Percentiles rank a stretch among this genome's conserved stretches.
Evolutionary conservation across 2,329 filamentous ascomycete genomes (phyloP).

Genomic region (Tolypocladium inflatum): DNA sequence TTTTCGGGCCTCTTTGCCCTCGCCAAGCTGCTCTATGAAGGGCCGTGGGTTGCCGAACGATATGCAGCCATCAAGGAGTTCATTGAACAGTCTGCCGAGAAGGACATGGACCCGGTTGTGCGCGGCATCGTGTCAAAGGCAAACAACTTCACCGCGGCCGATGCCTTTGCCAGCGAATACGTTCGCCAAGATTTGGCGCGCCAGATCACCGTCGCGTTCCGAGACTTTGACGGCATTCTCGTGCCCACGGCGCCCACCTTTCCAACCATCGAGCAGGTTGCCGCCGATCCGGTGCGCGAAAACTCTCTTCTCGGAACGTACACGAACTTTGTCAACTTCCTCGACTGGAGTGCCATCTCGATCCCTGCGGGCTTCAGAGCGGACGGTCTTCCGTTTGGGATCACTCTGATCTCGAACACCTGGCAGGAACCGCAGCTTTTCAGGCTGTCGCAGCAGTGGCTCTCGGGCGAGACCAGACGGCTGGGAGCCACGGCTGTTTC

Average conservation of each 20-base stretch:
- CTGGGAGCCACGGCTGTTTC: slow-evolving; percentile 18
- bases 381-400: slow-evolving; percentile 26
- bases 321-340: slow-evolving; percentile 51
- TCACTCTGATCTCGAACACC: slow-evolving; percentile 24
- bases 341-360: slow-evolving; percentile 45
- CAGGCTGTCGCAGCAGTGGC: slow-evolving; percentile 17
- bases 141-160: slow-evolving; percentile 30
- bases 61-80: slow-evolving; percentile 41
- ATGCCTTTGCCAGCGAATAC: slow-evolving; percentile 33
- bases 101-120: slow-evolving; percentile 25
- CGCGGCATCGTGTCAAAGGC: slow-evolving; percentile 27
- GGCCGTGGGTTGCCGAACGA: slow-evolving; percentile 47
- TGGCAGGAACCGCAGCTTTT: slow-evolving; percentile 25
- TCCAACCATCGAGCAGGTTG: slow-evolving; percentile 40
- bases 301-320: slow-evolving; percentile 47
- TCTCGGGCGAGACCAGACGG: slow-evolving; percentile 8
- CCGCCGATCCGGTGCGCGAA: slow-evolving; percentile 38
- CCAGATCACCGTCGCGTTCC: slow-evolving; percentile 28
- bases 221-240: slow-evolving; percentile 36
- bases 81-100: slow-evolving; percentile 21
- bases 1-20: slow-evolving; percentile 41
- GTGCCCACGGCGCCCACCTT: slow-evolving; percentile 48
- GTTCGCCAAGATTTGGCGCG: slow-evolving; percentile 27
- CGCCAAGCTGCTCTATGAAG: slow-evolving; percentile 45
- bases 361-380: slow-evolving; percentile 37